These are phyloP conservation scores for Didymella glomerata DNA, from an alignment of 2,329 filamentous ascomycete genomes.

Conservation along the genomic window DNA sequence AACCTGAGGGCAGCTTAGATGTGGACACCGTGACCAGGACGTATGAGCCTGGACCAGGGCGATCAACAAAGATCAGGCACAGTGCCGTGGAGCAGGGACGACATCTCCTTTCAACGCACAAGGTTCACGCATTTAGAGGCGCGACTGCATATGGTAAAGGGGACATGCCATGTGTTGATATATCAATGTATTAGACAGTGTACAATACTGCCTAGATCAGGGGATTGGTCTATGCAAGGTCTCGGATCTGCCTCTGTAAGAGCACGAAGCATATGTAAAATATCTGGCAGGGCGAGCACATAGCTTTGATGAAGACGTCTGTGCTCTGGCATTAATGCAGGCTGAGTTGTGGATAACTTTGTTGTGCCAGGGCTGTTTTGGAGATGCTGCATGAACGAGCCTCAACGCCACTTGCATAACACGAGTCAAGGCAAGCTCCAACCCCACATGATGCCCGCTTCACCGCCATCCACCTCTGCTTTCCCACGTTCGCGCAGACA, in stretches of 20 bases:
- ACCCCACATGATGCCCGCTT: constrained; percentile 38
- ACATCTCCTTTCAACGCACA: neutral
- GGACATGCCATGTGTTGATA: constrained; percentile 5
- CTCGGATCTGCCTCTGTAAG: neutral
- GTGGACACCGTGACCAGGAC: neutral
- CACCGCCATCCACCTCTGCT: constrained; percentile 38
- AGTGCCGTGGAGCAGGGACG: neutral
- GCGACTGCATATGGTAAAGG: neutral
- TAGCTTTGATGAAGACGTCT: constrained; percentile 22
- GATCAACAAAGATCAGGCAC: neutral
- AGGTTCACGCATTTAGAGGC: neutral
- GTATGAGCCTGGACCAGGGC: neutral
- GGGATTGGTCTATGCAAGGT: neutral
- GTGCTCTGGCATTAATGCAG: constrained; percentile 21
- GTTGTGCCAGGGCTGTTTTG: constrained; percentile 21
- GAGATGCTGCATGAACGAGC: constrained; percentile 21
- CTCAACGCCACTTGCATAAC: constrained; percentile 31
- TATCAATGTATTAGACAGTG: constrained; percentile 22
- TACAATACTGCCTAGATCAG: constrained; percentile 17
- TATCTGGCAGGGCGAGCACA: constrained; percentile 24
- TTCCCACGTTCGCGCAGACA: constrained; percentile 32
- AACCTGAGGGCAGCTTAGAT: constrained; percentile 26
- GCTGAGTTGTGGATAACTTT: constrained; percentile 15
- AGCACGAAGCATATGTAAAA: constrained; percentile 14
- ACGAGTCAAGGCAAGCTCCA: constrained; percentile 45